Conservation (phyloP, 176 grass and related monocot species). For the Aechmea fasciata region DNA sequence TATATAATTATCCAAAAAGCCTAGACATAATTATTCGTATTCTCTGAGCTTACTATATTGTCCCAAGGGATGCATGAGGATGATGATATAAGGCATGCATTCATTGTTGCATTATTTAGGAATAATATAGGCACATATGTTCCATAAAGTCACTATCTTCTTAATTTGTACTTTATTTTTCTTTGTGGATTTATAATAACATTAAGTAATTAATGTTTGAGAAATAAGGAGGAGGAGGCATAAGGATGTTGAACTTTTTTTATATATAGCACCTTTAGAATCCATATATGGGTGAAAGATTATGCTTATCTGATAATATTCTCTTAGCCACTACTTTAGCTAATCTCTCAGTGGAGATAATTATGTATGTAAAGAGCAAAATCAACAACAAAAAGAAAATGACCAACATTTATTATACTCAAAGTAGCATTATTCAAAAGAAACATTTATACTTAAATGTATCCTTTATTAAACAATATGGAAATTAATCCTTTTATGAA, state of each 20-base stretch:
- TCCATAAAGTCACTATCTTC: no score
- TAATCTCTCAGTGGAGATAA: constrained; percentile 3
- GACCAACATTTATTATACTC: background rate
- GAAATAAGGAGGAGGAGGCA: background rate
- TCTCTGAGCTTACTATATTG: background rate
- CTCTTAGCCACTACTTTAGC: constrained; percentile 1
- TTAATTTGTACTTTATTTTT: background rate
- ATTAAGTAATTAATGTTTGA: background rate
- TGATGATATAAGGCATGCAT: background rate
- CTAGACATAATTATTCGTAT: background rate
- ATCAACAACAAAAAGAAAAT: background rate
- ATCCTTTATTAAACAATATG: no score
- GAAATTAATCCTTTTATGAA: no score
- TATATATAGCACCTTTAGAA: constrained; percentile 1
- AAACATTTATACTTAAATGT: no score
- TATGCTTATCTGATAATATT: background rate
- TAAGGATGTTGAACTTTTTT: background rate
- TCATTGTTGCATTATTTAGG: background rate
- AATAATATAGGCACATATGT: background rate
- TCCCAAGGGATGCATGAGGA: background rate
- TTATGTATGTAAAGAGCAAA: constrained; percentile 7
- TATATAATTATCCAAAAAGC: no score
- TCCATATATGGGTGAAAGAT: background rate
- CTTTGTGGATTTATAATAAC: background rate
- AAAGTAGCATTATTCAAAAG: background rate